Evolutionary conservation across 192 early-diverging fungal species (phyloP).

Genomic region (Thamnidium elegans): DNA sequence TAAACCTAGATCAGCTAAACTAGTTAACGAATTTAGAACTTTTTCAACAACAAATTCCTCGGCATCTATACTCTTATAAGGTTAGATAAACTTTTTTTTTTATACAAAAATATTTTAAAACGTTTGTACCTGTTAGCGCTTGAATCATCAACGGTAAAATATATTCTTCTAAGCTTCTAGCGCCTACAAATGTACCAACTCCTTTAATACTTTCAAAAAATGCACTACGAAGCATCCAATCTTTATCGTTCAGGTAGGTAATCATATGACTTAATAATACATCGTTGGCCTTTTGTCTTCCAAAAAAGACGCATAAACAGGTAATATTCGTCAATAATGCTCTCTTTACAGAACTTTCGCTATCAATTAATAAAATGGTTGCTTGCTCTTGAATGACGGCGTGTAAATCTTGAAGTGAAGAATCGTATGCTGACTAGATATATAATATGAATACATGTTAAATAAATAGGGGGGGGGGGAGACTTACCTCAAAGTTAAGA

Average conservation of each 20-base stretch:
- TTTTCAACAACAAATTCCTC: conserved; percentile 93
- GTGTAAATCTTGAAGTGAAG: conserved; percentile 71
- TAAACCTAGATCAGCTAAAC: conserved; percentile 72
- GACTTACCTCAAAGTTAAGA: conserved; percentile 44
- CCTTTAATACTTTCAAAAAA: conserved; percentile 95
- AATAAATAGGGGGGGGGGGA: not conserved
- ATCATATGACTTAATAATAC: conserved; percentile 89
- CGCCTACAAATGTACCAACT: conserved; percentile 84
- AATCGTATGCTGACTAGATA: conserved; percentile 67
- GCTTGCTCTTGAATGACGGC: conserved; percentile 80
- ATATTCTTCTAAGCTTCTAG: conserved; percentile 85
- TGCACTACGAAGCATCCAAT: conserved; percentile 91
- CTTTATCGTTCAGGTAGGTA: conserved; percentile 93
- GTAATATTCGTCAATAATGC: conserved; percentile 81
- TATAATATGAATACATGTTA: not conserved
- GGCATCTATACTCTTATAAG: too few relatives aligned
- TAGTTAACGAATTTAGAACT: conserved; percentile 78
- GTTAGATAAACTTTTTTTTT: too few relatives aligned
- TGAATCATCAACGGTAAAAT: conserved; percentile 92
- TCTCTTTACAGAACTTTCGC: conserved; percentile 76
- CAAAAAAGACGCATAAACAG: conserved; percentile 80
- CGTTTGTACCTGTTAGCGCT: conserved; percentile 65
- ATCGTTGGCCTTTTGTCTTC: conserved; percentile 77
- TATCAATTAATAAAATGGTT: conserved; percentile 76
- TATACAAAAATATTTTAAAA: too few relatives aligned